Base-by-base conservation (phyloP, 352 stramenopile genomes). In the Pythium aquatile region DNA sequence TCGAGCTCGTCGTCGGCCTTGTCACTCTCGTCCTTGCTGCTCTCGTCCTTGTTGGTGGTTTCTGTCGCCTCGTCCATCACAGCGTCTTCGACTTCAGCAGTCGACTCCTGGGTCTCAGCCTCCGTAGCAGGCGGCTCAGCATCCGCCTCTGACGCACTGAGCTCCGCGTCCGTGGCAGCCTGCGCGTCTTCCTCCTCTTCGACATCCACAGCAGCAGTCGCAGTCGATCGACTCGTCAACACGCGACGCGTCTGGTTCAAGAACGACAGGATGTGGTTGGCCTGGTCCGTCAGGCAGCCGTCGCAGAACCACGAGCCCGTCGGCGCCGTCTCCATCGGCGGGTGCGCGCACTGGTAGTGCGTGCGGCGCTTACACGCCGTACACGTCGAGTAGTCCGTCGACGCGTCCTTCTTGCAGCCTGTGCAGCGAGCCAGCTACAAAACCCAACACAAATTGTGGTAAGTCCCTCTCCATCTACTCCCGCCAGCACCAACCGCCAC, bases 171-270 rank as follows among this genome's bases (percentile, higher is more conserved):
- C 20, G 60, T 59, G 11, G 66, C 33, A 3, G 37, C 33, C 29
- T 63, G 35, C 3, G 26, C 17, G 5, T 73, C 52, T 37, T 59
- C 48, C 9, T 68, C 55, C 17, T 60, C 46, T 4, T 48, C 49
- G 1, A 47, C 26, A 24, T 40, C 47, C n/a, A 46, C 37, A 37
- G 29, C 37, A 17, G 20, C 37, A 20, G 6, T 17, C 7, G 13
- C 33, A 3, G 40, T 14, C 14, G 55, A 60, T 4, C 40, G 48
- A n/a, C 47, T 52, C 29, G 51, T 30, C 40, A 69, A 29, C 30
- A 91, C 81, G 8, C 81, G 79, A 10, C 77, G 73, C 13, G 78
- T 84, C 39, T 91, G 81, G 49, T 86, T 78, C 14, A 91, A 62
- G 54, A 91, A 91, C 30, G 87, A 77, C 11, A 88, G 70, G 37